Evolutionary conservation across 2,329 filamentous ascomycete genomes (phyloP).

Genomic region (Drechslerella stenobrocha): DNA sequence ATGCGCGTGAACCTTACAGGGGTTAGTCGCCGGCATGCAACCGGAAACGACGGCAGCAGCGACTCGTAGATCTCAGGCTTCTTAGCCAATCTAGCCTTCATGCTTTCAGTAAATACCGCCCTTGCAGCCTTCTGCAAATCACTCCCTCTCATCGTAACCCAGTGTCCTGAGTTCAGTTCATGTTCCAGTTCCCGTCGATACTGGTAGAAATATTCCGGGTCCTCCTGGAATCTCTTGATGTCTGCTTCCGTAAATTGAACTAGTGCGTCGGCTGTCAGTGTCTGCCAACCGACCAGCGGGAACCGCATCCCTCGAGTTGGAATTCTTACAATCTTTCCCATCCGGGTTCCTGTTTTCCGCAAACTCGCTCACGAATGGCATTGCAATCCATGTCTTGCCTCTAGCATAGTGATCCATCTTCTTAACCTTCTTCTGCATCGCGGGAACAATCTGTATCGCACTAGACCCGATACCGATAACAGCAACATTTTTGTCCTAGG

Average conservation of each 20-base stretch:
- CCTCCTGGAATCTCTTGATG: conserved; percentile 48
- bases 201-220: conserved; percentile 45
- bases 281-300: neutral
- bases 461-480: conserved; percentile 65
- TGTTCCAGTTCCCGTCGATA: conserved; percentile 50
- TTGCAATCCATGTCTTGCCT: conserved; percentile 50
- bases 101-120: conserved; percentile 24
- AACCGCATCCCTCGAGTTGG: conserved; percentile 4
- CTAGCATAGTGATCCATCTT: conserved; percentile 60
- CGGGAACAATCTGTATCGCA: conserved; percentile 62
- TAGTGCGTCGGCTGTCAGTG: neutral
- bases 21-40: conserved; percentile 52
- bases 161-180: conserved; percentile 49
- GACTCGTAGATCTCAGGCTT: conserved; percentile 38
- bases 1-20: conserved; percentile 53
- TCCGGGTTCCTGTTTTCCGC: conserved; percentile 54
- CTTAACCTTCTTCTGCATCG: conserved; percentile 59
- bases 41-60: conserved; percentile 32
- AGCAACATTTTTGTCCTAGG: conserved; percentile 60
- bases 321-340: conserved; percentile 54
- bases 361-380: conserved; percentile 54
- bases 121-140: conserved; percentile 35
- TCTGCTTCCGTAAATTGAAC: conserved; percentile 47
- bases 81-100: conserved; percentile 25
- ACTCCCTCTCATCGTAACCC: conserved; percentile 49